Percentiles rank a stretch among this genome's conserved stretches.
These are phyloP conservation scores for Linum tenue DNA, from an alignment of 345 rosid species.

Conservation along the genomic window DNA sequence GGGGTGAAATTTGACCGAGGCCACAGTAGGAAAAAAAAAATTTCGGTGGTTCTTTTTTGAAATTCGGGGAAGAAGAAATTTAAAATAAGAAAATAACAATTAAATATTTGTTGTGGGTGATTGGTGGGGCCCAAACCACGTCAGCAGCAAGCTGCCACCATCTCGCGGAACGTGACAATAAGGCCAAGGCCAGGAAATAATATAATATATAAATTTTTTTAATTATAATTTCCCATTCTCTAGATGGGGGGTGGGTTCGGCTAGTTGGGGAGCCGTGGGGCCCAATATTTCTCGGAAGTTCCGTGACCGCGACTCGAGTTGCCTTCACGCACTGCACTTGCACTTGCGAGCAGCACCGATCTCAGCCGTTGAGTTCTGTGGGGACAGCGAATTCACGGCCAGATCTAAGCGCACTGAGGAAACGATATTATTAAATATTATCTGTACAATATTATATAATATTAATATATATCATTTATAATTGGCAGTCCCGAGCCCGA, in stretches of 20 bases:
- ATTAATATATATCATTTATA: background rate
- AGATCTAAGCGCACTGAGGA: conserved; percentile 25
- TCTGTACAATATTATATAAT: no score
- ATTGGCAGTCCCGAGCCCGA: background rate
- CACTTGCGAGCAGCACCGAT: conserved; percentile 3
- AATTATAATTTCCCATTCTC: conserved; percentile 3
- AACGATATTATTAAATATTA: background rate
- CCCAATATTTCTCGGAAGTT: conserved; percentile 60
- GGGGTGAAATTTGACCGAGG: background rate
- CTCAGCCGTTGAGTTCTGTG: conserved; percentile 22
- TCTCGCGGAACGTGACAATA: conserved; percentile 39
- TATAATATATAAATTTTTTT: no score
- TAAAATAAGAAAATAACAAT: background rate
- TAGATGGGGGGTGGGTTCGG: conserved; percentile 30
- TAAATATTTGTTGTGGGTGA: no score
- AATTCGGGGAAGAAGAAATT: background rate
- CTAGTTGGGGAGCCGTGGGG: conserved; percentile 27
- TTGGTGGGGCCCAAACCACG: conserved; percentile 39
- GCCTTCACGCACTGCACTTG: conserved; percentile 12
- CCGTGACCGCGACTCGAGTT: conserved; percentile 60
- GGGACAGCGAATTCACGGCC: conserved; percentile 17
- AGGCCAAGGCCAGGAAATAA: conserved; percentile 40
- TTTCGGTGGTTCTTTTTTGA: no score
- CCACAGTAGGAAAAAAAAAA: background rate
- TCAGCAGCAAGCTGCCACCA: conserved; percentile 37